Percentiles rank a stretch among this genome's conserved stretches.
Conservation (phyloP, 352 stramenopile genomes). For the Peronospora farinosa region DNA sequence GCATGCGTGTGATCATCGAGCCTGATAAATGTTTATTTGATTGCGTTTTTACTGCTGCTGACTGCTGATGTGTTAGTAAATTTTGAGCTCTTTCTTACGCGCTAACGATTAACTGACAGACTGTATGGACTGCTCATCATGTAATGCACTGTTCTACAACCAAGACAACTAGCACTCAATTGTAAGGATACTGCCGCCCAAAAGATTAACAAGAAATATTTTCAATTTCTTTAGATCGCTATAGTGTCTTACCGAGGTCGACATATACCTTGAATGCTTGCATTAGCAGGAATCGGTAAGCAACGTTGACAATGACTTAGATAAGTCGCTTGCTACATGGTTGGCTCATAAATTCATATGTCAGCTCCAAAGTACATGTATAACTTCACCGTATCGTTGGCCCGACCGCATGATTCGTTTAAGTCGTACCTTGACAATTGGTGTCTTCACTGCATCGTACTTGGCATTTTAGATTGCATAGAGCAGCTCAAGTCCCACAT, state of each 20-base stretch:
- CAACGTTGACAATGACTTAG: background rate
- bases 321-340: background rate
- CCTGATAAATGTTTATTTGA: conserved; percentile 6
- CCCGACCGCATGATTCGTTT: too few species aligned
- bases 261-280: too few species aligned
- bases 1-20: conserved; percentile 8
- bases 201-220: too few species aligned
- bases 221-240: too few species aligned
- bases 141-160: too few species aligned
- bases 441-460: background rate
- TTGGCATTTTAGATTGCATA: background rate
- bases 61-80: background rate
- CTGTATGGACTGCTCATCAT: background rate
- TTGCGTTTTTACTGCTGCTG: background rate
- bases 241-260: too few species aligned
- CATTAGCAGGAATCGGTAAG: background rate
- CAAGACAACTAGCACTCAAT: too few species aligned
- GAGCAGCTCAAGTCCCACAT: background rate
- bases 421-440: too few species aligned
- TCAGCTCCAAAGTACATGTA: too few species aligned
- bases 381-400: too few species aligned
- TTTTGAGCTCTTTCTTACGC: background rate
- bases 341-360: too few species aligned
- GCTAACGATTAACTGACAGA: background rate
- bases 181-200: too few species aligned